A percentile compares a stretch with the other conserved stretches of the same genome.
phyloP scores from a whole-genome alignment of 306 rosid species.

The Gastrolobium villosum region DNA sequence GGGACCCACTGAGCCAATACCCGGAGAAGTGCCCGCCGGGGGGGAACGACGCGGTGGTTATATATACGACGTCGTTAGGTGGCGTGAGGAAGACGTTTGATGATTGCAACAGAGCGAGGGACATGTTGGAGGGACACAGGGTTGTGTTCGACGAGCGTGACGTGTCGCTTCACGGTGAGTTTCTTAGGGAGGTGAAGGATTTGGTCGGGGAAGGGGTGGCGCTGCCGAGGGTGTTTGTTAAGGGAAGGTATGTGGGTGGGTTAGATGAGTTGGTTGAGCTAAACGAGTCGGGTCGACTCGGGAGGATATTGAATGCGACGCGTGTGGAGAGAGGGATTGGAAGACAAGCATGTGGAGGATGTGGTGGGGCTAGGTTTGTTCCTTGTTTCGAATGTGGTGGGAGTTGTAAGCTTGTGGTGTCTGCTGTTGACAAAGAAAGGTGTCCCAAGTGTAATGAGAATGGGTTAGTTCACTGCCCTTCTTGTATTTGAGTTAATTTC shows the following conservation, averaged over 20 bases:
- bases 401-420: slow-evolving; percentile 65
- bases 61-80: slow-evolving; percentile 88
- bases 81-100: slow-evolving; percentile 85
- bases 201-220: slow-evolving; percentile 37
- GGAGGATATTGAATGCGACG: slow-evolving; percentile 61
- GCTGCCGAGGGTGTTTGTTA: slow-evolving; percentile 81
- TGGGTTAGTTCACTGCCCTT: slow-evolving; percentile 77
- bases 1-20: slow-evolving; percentile 69
- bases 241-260: slow-evolving; percentile 90
- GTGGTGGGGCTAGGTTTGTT: slow-evolving; percentile 87
- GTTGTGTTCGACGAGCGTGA: slow-evolving; percentile 88
- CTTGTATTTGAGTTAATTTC: slow-evolving; percentile 49
- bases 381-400: slow-evolving; percentile 92
- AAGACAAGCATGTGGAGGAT: slow-evolving; percentile 69
- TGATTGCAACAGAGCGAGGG: slow-evolving; percentile 71
- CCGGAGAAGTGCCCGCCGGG: slow-evolving; percentile 86
- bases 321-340: slow-evolving; percentile 80
- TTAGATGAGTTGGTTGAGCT: slow-evolving; percentile 65
- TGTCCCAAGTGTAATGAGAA: slow-evolving; percentile 81
- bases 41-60: slow-evolving; percentile 69
- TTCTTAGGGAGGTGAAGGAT: slow-evolving; percentile 69
- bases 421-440: slow-evolving; percentile 54
- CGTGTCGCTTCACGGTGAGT: slow-evolving; percentile 85
- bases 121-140: slow-evolving; percentile 66
- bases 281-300: slow-evolving; percentile 72